A percentile compares a stretch with the other conserved stretches of the same genome.
Evolutionary conservation across 176 grass and related monocot genomes (phyloP).

Genomic region (Puccinellia tenuiflora): DNA sequence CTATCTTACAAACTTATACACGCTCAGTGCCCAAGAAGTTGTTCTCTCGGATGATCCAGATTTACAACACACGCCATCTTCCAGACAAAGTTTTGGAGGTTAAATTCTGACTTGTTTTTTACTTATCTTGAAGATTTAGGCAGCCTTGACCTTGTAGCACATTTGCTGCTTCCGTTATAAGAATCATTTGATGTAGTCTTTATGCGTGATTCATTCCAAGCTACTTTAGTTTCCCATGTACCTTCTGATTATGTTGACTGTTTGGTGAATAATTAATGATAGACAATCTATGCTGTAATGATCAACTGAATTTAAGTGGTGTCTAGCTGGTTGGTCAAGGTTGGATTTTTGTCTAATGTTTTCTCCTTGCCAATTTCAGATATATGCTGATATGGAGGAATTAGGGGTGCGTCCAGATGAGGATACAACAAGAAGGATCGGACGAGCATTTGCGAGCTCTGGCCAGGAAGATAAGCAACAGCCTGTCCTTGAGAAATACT

Average conservation of each 20-base stretch:
- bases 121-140: not conserved
- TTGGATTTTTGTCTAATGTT: not conserved
- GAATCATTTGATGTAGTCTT: not conserved
- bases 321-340: not conserved
- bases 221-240: not conserved
- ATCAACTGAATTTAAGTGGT: not conserved
- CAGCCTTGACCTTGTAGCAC: not conserved
- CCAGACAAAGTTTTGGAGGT: constrained; percentile 88
- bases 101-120: not conserved
- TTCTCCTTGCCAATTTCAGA: constrained; percentile 19
- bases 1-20: constrained; percentile 48
- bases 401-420: constrained; percentile 67
- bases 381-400: constrained; percentile 87
- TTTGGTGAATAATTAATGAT: not conserved
- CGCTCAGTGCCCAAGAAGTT: constrained; percentile 77
- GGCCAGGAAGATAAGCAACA: constrained; percentile 66
- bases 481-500: constrained; percentile 55
- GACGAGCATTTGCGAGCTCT: constrained; percentile 47
- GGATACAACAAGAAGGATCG: constrained; percentile 77
- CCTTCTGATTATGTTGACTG: not conserved
- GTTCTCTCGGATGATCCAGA: constrained; percentile 80
- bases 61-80: constrained; percentile 45
- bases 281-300: not conserved
- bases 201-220: not conserved
- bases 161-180: not conserved